Conservation (phyloP, 208 protist species). For the Zelonia costaricensis region DNA sequence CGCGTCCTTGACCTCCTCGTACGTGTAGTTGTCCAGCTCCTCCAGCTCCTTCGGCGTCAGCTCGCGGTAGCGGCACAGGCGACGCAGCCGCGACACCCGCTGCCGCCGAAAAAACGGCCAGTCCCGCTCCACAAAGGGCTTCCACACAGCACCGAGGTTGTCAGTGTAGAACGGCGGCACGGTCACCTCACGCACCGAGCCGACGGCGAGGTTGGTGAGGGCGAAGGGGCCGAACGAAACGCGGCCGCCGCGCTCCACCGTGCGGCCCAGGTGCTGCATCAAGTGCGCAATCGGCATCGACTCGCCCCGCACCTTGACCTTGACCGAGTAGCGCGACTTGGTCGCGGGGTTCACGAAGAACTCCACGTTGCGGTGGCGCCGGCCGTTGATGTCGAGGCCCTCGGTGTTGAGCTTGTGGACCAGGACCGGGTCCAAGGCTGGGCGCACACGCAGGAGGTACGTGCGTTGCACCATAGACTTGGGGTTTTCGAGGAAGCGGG, state of each 20-base stretch:
- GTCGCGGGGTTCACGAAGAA: slow-evolving; percentile 85
- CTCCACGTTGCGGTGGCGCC: slow-evolving; percentile 54
- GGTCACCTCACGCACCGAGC: slow-evolving; percentile 85
- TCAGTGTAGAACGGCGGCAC: slow-evolving; percentile 78
- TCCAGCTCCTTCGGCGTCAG: slow-evolving; percentile 79
- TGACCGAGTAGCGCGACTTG: slow-evolving; percentile 81
- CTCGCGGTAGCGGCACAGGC: slow-evolving; percentile 67
- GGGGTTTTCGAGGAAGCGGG: slow-evolving; percentile 80
- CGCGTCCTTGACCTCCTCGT: slow-evolving; percentile 79
- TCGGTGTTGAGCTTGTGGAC: slow-evolving; percentile 86
- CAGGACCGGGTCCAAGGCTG: slow-evolving; percentile 81
- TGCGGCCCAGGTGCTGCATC: slow-evolving; percentile 84
- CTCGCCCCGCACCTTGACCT: slow-evolving; percentile 82
- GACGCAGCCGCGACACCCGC: slow-evolving; percentile 63
- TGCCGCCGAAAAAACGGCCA: slow-evolving; percentile 88
- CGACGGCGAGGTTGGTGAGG: slow-evolving; percentile 68
- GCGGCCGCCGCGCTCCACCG: slow-evolving; percentile 77
- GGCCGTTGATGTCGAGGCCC: slow-evolving; percentile 83
- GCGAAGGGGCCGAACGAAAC: slow-evolving; percentile 87
- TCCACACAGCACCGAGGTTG: slow-evolving; percentile 68
- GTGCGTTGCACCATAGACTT: slow-evolving; percentile 81
- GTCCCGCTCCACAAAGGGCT: slow-evolving; percentile 88
- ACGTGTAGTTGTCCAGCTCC: slow-evolving; percentile 88
- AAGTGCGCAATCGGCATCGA: slow-evolving; percentile 74
- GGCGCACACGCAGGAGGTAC: slow-evolving; percentile 81